Evolutionary conservation across 805 yeast genomes (phyloP), one percentile per base, ranked within the genome.

Genomic region (Pachysolen tannophilus): DNA sequence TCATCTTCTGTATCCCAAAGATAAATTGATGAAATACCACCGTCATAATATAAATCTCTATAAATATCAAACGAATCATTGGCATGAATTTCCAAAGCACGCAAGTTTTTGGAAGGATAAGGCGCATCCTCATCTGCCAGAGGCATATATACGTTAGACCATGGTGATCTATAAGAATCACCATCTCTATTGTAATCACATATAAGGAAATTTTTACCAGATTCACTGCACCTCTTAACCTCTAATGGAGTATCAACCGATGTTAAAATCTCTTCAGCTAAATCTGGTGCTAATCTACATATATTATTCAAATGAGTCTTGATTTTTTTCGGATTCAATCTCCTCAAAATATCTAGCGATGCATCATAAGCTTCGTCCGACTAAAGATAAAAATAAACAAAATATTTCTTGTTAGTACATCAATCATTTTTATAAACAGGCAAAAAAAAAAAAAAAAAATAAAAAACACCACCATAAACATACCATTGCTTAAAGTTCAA

Each of bases 121-220:
- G 92, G 87, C 3, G 86, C 83, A 17, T 84, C 92, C 33, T 69
- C 81, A 34, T 69, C 78, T 6, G 64, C 54, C 5, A 34, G 39
- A 0, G 83, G 82, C 43, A 67, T 72, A 58, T 83, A 90, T 41
- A 67, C 66, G 53, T 86, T 86, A 15, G 85, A 70, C 86, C 90
- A 87, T 5, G 97, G 98, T 0, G 95, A 83, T 47, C 97, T 70
- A 59, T 72, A 83, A 15, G 88, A 78, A 58, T 90, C 97, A 6
- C 94, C 88, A 52, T 90, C 98, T 46, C 98, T 71, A 58, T 90
- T 90, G 56, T 90, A 90, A 56, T 90, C 98, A 60, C 97, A 90
- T 34, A 88, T 74, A 38, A 90, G 67, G 53, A 68, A 90, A 39
- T 70, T 72, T 57, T 82, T 82, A 8, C 83, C 83, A 10, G 74